Evolutionary conservation across 106 monocot genomes (phyloP).

Genomic region (Dioscorea alata): DNA sequence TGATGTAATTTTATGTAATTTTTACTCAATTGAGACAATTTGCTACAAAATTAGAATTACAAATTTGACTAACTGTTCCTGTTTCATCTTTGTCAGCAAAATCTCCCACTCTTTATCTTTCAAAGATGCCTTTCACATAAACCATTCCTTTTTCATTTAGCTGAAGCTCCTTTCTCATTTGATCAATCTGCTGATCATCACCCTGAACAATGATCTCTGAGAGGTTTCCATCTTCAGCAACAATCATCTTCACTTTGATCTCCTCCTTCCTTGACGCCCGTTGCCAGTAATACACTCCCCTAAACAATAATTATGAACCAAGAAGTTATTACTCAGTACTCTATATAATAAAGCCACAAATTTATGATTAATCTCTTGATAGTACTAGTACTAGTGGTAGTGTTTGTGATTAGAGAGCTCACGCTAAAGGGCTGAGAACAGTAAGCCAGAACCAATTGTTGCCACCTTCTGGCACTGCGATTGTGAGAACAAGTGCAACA

Average conservation of each 20-base stretch:
- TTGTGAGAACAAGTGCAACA: conserved; percentile 86
- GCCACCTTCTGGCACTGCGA: conserved; percentile 82
- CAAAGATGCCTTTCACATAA: conserved; percentile 87
- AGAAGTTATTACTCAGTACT: too few species aligned
- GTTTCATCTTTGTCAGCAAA: too few species aligned
- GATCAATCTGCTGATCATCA: conserved; percentile 83
- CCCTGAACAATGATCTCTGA: conserved; percentile 82
- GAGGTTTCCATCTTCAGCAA: conserved; percentile 53
- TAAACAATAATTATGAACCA: conserved; percentile 4
- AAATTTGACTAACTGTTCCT: too few species aligned
- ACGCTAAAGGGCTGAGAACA: conserved; percentile 72
- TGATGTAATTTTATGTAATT: too few species aligned
- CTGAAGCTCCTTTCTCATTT: conserved; percentile 80
- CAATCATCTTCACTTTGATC: conserved; percentile 88
- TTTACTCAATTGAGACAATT: too few species aligned
- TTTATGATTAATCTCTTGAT: too few species aligned
- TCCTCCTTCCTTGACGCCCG: conserved; percentile 82
- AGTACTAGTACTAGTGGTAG: too few species aligned
- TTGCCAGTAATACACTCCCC: conserved; percentile 87
- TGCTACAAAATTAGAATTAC: too few species aligned
- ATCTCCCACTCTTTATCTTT: conserved; percentile 15
- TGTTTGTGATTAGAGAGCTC: conserved; percentile 9
- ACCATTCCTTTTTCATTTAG: conserved; percentile 89
- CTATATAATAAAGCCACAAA: too few species aligned
- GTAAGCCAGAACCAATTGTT: conserved; percentile 96